Conservation (phyloP, 192 early-diverging fungal species). For the Coemansia sp. region DNA sequence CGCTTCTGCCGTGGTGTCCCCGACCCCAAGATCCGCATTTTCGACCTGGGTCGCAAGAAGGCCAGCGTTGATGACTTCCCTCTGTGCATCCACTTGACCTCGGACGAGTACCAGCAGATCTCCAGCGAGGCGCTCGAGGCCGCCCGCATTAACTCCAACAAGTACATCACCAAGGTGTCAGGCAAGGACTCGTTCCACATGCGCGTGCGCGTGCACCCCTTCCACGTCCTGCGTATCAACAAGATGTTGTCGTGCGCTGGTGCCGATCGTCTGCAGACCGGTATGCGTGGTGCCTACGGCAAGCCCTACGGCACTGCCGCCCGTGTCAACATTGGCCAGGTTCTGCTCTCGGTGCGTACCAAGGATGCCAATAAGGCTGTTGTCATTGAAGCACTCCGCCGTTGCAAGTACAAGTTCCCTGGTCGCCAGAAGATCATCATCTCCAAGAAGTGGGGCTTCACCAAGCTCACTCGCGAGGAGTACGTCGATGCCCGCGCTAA, state of each 20-base stretch:
- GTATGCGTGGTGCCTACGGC: conserved; percentile 99
- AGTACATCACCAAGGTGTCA: conserved; percentile 95
- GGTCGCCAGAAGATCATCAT: conserved; percentile 98
- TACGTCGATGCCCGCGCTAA: conserved; percentile 76
- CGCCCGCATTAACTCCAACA: conserved; percentile 96
- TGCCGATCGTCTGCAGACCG: conserved; percentile 97
- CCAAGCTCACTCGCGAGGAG: conserved; percentile 91
- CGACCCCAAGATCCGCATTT: conserved; percentile 98
- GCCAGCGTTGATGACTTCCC: conserved; percentile 98
- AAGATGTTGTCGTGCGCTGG: conserved; percentile 99
- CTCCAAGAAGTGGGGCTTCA: conserved; percentile 99
- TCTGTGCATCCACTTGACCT: conserved; percentile 91
- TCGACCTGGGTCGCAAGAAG: conserved; percentile 97
- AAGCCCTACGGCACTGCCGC: conserved; percentile 95
- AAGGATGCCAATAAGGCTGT: conserved; percentile 92
- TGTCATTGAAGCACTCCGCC: conserved; percentile 90
- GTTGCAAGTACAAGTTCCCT: conserved; percentile 99
- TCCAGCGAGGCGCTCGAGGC: conserved; percentile 99
- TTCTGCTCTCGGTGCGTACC: conserved; percentile 94
- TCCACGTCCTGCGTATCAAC: conserved; percentile 99
- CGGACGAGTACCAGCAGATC: conserved; percentile 97
- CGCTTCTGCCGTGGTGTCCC: conserved; percentile 99
- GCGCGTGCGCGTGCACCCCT: conserved; percentile 97
- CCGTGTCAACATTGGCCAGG: conserved; percentile 98
- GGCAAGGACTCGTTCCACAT: conserved; percentile 99